Conservation (phyloP, 176 grass and related monocot genomes). For the Zea luxurians region DNA sequence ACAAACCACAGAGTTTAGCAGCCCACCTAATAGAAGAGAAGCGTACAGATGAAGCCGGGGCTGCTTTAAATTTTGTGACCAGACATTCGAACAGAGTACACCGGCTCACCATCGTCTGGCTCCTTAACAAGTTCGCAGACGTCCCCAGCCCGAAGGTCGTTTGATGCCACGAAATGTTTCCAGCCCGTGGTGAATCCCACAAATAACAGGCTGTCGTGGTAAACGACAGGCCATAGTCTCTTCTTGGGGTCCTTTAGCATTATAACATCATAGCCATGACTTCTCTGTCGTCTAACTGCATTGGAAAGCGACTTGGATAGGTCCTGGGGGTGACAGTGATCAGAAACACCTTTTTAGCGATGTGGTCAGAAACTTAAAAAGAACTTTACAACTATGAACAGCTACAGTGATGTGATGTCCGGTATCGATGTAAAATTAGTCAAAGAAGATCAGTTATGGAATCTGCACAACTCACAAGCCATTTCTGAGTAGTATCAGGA, state of each 20-base stretch:
- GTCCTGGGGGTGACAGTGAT: conserved; percentile 27
- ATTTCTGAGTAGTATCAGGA: conserved; percentile 29
- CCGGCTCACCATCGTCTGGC: conserved; percentile 13
- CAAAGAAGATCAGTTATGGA: background rate
- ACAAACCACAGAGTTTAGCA: background rate
- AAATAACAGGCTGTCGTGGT: conserved; percentile 38
- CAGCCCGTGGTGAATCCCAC: conserved; percentile 51
- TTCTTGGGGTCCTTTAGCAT: conserved; percentile 53
- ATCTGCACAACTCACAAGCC: conserved; percentile 51
- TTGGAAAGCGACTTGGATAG: conserved; percentile 24
- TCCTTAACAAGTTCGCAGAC: conserved; percentile 33
- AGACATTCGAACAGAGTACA: conserved; percentile 40
- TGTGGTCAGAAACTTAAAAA: background rate
- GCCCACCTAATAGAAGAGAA: too few relatives aligned
- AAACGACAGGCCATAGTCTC: conserved; percentile 53
- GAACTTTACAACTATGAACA: background rate
- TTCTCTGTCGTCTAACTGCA: conserved; percentile 7
- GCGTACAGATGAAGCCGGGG: background rate
- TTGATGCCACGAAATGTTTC: conserved; percentile 48
- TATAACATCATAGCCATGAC: conserved; percentile 12
- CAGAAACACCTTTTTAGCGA: background rate
- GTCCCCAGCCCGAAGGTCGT: conserved; percentile 46
- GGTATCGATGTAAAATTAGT: too few relatives aligned
- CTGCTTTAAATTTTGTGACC: background rate
- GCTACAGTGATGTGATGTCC: too few relatives aligned